A percentile compares a stretch with the other conserved stretches of the same genome.
Conservation (phyloP, 2,329 filamentous ascomycete genomes). For the Penicillium sp. region DNA sequence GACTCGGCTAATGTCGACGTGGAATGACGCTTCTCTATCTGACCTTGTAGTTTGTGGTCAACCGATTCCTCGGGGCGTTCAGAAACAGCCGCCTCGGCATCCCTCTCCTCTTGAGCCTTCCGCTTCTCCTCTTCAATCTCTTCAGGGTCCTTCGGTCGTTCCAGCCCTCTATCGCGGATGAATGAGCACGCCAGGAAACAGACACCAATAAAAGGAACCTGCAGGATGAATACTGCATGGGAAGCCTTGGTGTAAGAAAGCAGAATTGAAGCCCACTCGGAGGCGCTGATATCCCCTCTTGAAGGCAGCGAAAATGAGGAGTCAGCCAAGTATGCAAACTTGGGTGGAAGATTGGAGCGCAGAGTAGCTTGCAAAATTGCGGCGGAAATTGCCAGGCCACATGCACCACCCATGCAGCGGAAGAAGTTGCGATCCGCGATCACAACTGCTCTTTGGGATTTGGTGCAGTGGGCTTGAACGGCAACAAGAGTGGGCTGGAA, state of each 20-base stretch:
- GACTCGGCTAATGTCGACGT: slow-evolving; percentile 16
- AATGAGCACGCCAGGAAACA: slow-evolving; percentile 52
- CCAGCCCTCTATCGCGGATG: slow-evolving; percentile 51
- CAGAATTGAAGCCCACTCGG: slow-evolving; percentile 43
- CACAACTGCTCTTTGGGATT: slow-evolving; percentile 57
- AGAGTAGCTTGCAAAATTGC: slow-evolving; percentile 46
- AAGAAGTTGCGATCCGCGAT: slow-evolving; percentile 63
- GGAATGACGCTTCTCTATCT: slow-evolving; percentile 13
- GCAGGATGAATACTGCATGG: slow-evolving; percentile 55
- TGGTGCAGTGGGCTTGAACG: slow-evolving; percentile 55
- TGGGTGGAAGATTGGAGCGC: slow-evolving; percentile 39
- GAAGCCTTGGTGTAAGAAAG: slow-evolving; percentile 54
- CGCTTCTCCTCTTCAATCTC: slow-evolving; percentile 31
- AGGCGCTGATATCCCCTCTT: slow-evolving; percentile 26
- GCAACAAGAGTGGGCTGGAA: slow-evolving; percentile 56
- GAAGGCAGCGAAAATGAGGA: slow-evolving; percentile 41
- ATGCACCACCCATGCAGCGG: slow-evolving; percentile 56
- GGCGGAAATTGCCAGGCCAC: slow-evolving; percentile 56
- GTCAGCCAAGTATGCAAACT: slow-evolving; percentile 38
- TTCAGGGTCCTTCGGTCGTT: slow-evolving; percentile 33
- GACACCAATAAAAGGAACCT: slow-evolving; percentile 52
- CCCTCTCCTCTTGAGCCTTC: slow-evolving; percentile 24
- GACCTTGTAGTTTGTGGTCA: slow-evolving; percentile 2
- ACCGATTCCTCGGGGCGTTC: slow-evolving; percentile 3
- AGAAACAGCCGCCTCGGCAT: slow-evolving; percentile 16